Base-by-base conservation (phyloP, 169 alveolate species). In the Eimeria acervulina region DNA sequence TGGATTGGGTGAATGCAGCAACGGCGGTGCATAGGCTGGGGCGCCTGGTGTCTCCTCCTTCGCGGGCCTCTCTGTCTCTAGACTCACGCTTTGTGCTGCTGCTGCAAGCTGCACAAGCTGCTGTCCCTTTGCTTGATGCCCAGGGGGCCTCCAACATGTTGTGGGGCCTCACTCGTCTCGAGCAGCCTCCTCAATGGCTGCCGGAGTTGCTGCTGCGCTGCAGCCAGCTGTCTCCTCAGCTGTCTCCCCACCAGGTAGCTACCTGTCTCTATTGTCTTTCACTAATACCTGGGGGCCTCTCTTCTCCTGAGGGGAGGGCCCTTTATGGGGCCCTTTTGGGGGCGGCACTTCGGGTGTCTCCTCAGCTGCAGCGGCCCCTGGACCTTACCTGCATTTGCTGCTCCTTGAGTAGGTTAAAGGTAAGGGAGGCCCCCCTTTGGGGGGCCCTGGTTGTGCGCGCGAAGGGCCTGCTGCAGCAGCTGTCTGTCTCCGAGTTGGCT, bases 1-100 rank as follows among this genome's bases (percentile, higher is more conserved):
- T 84, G 68, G 74, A 85, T 63, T 55, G 59, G 1, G 33, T 94
- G 44, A 84, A 47, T 51, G 84, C 52, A 12, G 95, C 44, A 59
- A 94, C 96, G 10, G 96, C 95, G 2, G 63, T 84, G 31, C 95
- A 94, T 44, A 55, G 93, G 15, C 81, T 94, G 70, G 96, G 96
- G 42, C 89, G 95, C 5, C 42, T 84, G 47, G 83, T 72, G 90
- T 36, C 90, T 26, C 95, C 95, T 36, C 33, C 12, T 26, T 40
- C 38, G 36, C 59, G 83, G 0, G 21, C 28, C 1, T 3, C 51
- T 52, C n/a, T 94, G 33, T 15, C 40, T 19, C 28, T 44, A 38
- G 95, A 94, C 90, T 33, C 42, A 21, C 89, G 96, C 31, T 94
- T 94, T 33, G 23, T 70, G 68, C 55, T 42, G 68, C 95, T 94